Conservation (phyloP, 768 basidiomycete species). For the Naematelia aurantialba region DNA sequence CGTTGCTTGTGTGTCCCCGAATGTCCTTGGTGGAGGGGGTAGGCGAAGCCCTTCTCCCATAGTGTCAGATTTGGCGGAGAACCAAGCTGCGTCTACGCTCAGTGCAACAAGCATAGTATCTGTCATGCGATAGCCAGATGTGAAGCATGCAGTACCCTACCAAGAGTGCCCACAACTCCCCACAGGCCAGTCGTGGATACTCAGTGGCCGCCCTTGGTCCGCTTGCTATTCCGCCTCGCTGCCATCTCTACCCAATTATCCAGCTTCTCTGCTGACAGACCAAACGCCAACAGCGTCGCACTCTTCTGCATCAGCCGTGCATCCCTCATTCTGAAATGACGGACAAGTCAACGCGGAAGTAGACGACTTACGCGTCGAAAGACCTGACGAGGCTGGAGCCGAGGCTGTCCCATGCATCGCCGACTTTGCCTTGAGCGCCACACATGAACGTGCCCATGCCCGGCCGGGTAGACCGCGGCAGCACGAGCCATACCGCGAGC, state of each 20-base stretch:
- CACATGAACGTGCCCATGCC: conserved; percentile 37
- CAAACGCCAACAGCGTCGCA: conserved; percentile 13
- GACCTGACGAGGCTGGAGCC: conserved; percentile 26
- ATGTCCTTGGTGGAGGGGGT: too few species aligned
- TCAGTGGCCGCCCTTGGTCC: conserved; percentile 13
- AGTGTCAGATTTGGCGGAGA: too few species aligned
- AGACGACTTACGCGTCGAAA: conserved; percentile 27
- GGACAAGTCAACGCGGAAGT: neutral
- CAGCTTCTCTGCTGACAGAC: conserved; percentile 31
- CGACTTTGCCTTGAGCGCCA: conserved; percentile 24
- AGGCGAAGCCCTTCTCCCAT: too few species aligned
- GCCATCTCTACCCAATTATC: conserved; percentile 42
- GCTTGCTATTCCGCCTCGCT: conserved; percentile 24
- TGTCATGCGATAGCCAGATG: too few species aligned
- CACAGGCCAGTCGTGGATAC: too few species aligned
- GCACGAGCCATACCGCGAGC: conserved; percentile 34
- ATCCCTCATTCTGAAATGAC: neutral
- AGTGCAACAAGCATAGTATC: too few species aligned
- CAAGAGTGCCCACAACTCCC: too few species aligned
- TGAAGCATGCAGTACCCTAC: too few species aligned
- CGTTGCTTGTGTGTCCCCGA: too few species aligned
- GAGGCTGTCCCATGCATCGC: conserved; percentile 32
- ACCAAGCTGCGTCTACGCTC: too few species aligned
- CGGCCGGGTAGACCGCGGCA: conserved; percentile 17
- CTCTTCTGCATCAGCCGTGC: conserved; percentile 1